Percentiles rank a stretch among this genome's conserved stretches.
These are phyloP conservation scores for Gossypium anomalum DNA, from an alignment of 345 rosid genomes.

Conservation along the genomic window DNA sequence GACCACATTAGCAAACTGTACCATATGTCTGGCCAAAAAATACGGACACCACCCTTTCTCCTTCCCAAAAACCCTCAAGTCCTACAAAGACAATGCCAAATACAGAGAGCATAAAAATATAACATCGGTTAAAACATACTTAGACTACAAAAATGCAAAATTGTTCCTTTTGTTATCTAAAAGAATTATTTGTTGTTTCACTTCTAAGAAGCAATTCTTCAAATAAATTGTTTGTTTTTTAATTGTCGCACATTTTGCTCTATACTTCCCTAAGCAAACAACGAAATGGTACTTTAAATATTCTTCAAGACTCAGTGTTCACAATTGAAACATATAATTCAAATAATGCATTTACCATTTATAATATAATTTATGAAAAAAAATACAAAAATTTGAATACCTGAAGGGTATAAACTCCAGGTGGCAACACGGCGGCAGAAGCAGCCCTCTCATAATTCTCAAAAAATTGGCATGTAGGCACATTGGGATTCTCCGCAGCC, in stretches of 20 bases:
- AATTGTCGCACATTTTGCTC: background rate
- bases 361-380: background rate
- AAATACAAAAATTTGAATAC: conserved; percentile 23
- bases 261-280: background rate
- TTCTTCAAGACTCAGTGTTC: background rate
- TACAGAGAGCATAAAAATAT: background rate
- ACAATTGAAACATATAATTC: background rate
- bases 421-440: conserved; percentile 73
- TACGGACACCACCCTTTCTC: conserved; percentile 92
- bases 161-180: background rate
- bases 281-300: background rate
- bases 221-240: too few species aligned
- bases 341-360: background rate
- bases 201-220: too few species aligned
- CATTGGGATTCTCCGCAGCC: conserved; percentile 69
- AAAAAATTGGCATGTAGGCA: conserved; percentile 73
- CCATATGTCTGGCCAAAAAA: conserved; percentile 90
- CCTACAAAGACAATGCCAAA: conserved; percentile 33
- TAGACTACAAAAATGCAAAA: background rate
- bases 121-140: conserved; percentile 14
- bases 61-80: conserved; percentile 80
- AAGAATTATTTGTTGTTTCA: background rate
- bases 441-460: conserved; percentile 86
- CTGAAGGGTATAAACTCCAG: conserved; percentile 94
- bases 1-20: conserved; percentile 84